phyloP scores from a whole-genome alignment of 2,329 filamentous ascomycete species.

The Lecanosticta acicola region DNA sequence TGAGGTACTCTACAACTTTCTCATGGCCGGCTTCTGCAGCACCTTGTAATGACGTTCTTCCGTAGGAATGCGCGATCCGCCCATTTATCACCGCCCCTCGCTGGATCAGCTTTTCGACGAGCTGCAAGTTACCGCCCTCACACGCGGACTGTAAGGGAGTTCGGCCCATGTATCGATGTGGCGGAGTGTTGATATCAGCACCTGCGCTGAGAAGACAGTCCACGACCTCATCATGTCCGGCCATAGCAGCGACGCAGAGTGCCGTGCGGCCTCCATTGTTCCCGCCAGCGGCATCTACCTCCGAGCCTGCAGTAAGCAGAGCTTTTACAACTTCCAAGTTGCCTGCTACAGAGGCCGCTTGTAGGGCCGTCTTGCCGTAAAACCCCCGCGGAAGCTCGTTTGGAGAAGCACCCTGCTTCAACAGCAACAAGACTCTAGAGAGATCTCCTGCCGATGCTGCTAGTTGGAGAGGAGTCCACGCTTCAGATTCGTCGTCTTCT shows the following conservation, averaged over 20 bases:
- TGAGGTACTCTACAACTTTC: constrained; percentile 13
- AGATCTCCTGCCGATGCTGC: constrained; percentile 14
- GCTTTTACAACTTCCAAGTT: constrained; percentile 15
- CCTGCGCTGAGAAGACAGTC: constrained; percentile 13
- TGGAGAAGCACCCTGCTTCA: constrained; percentile 9
- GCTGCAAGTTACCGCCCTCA: constrained; percentile 12
- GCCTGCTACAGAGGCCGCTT: constrained; percentile 17
- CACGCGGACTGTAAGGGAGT: constrained; percentile 21
- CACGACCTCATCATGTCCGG: constrained; percentile 15
- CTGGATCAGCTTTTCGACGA: constrained; percentile 14
- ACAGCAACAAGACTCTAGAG: constrained; percentile 5
- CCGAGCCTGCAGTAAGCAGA: constrained; percentile 15
- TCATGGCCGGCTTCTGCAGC: constrained; percentile 14
- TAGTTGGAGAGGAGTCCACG: constrained; percentile 18
- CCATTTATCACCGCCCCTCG: constrained; percentile 15
- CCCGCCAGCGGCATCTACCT: constrained; percentile 17
- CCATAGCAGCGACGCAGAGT: constrained; percentile 16
- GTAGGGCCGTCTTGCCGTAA: constrained; percentile 24
- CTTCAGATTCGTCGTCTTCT: constrained; percentile 15
- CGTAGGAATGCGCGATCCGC: constrained; percentile 10
- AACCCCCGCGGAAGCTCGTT: constrained; percentile 20
- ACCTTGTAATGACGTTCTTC: constrained; percentile 17
- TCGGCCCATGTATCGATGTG: constrained; percentile 19
- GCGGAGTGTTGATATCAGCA: constrained; percentile 15
- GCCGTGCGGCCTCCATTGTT: constrained; percentile 18